Evolutionary conservation across 352 stramenopile species (phyloP), one percentile per base, ranked within the genome.

Genomic region (Thalassiosira exigua): DNA sequence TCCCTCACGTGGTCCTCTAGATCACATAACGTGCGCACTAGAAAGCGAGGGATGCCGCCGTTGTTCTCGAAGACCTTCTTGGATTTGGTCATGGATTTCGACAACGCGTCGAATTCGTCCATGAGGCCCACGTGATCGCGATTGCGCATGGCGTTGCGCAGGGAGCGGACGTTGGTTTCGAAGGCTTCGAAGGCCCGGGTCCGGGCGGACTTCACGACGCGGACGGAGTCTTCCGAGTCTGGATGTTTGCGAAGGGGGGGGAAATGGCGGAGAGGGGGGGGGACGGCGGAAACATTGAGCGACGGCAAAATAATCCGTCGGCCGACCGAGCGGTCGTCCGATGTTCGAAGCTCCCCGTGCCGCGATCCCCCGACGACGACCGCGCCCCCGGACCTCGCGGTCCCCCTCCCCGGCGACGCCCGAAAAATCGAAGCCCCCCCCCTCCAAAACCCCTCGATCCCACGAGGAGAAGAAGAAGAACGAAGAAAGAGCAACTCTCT

Each of bases 121-220:
- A 97, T 96, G 82, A 98, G 98, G 74, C 93, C 92, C 74, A 92
- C 96, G 92, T 96, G 98, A 88, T 98, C 96, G 66, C 96, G 96
- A 79, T 97, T 98, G 91, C 98, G 98, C 90, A 98, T 98, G 81
- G 94, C 88, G 80, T 97, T 97, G 4, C 89, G 84, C 27, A 95
- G 69, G 26, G 85, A 74, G 1, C 22, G 68, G 54, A 91, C 85
- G 48, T 88, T 54, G n/a, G 74, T 70, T 46, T 90, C 53, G 44
- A 94, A 91, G 12, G 72, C 73, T 74, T 93, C 90, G 30, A 96
- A 89, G 53, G 95, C 91, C 64, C 96, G 95, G 75, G 97, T 94
- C 91, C 98, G 97, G 68, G 91, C 95, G 29, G 92, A 97, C 89
- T 98, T 98, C 59, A 98, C 96, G 60, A 99, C 96, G 75, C 96